Evolutionary conservation across 352 stramenopile species (phyloP).

Genomic region (Saprolegnia parasitica): DNA sequence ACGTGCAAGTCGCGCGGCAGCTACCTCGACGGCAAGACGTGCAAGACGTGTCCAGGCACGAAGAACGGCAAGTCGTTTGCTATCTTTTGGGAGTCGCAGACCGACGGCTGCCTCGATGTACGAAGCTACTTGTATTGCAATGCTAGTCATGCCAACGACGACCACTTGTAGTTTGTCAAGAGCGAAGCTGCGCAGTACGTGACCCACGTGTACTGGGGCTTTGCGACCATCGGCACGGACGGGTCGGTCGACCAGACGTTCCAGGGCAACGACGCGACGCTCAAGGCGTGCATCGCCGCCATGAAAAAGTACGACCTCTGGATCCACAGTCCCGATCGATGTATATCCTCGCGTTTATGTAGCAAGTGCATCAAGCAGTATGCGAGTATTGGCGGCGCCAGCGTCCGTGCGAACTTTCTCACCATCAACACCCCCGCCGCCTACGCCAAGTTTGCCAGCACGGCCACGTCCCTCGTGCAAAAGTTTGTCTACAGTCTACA

Average conservation of each 20-base stretch:
- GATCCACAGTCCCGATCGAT: background rate
- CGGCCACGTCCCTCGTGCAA: constrained; percentile 6
- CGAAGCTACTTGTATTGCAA: background rate
- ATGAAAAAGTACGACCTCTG: constrained; percentile 28
- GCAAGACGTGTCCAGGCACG: background rate
- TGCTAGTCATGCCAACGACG: background rate
- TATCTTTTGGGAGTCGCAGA: constrained; percentile 20
- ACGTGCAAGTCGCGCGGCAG: background rate
- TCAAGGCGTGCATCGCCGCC: constrained; percentile 7
- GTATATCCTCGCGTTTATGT: background rate
- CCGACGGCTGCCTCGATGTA: constrained; percentile 18
- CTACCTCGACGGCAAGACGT: constrained; percentile 5
- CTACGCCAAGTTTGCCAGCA: constrained; percentile 9
- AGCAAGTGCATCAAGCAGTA: constrained; percentile 21
- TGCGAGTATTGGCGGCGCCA: constrained; percentile 12
- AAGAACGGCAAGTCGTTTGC: constrained; percentile 20
- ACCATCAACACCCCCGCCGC: background rate
- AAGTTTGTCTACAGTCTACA: background rate
- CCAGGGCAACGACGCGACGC: constrained; percentile 18
- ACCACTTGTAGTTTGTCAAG: constrained; percentile 6
- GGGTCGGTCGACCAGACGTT: constrained; percentile 9
- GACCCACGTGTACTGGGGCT: constrained; percentile 17
- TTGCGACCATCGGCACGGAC: constrained; percentile 7
- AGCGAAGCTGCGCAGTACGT: constrained; percentile 17
- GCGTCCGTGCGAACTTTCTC: background rate